phyloP scores from a whole-genome alignment of 768 basidiomycete species.

The Podaxis sp. region DNA sequence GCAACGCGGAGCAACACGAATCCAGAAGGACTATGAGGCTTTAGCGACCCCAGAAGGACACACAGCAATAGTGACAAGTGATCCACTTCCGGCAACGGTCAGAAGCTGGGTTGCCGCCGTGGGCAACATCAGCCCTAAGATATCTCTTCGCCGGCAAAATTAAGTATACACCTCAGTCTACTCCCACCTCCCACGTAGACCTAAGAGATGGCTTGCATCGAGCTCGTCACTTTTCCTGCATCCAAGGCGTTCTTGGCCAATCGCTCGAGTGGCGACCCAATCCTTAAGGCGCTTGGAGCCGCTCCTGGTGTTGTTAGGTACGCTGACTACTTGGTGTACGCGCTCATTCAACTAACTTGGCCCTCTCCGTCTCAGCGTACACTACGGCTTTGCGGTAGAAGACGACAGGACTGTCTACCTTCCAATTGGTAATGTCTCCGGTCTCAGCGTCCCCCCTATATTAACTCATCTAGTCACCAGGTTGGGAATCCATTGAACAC shows the following conservation, averaged over 20 bases:
- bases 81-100: too few relatives aligned
- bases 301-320: not conserved
- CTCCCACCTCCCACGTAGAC: not conserved
- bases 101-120: too few relatives aligned
- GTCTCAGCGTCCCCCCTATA: not conserved
- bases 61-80: too few relatives aligned
- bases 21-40: too few relatives aligned
- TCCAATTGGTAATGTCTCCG: not conserved
- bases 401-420: not conserved
- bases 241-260: not conserved
- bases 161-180: not conserved
- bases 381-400: not conserved
- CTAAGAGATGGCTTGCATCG: not conserved
- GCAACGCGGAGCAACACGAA: too few relatives aligned
- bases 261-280: not conserved
- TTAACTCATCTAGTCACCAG: not conserved
- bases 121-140: not conserved
- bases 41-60: too few relatives aligned
- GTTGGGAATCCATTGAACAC: not conserved
- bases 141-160: not conserved
- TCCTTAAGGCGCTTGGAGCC: not conserved
- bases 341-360: not conserved
- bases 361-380: not conserved
- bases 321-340: not conserved
- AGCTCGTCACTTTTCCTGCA: not conserved